These are phyloP conservation scores for Zymoseptoria passerinii DNA, from an alignment of 2,329 filamentous ascomycete genomes.

Conservation along the genomic window DNA sequence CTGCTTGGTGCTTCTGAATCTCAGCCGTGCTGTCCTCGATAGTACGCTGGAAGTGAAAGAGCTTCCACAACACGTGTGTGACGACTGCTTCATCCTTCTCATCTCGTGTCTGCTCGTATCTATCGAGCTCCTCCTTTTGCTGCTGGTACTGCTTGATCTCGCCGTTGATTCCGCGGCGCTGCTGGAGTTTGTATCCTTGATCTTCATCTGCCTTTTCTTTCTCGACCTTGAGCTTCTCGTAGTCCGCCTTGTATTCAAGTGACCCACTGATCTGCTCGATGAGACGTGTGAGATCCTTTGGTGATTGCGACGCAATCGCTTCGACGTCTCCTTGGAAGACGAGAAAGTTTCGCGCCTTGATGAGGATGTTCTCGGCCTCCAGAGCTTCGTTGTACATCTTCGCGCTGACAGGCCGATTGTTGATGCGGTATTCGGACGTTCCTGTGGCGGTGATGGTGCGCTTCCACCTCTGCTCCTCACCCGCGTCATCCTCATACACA, in stretches of 20 bases:
- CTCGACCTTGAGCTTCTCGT: slow-evolving; percentile 80
- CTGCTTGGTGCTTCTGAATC: slow-evolving; percentile 89
- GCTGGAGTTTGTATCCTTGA: slow-evolving; percentile 77
- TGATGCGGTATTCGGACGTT: slow-evolving; percentile 92
- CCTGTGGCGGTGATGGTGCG: slow-evolving; percentile 83
- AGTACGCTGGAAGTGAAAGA: slow-evolving; percentile 86
- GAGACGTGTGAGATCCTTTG: slow-evolving; percentile 82
- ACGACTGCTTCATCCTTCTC: slow-evolving; percentile 88
- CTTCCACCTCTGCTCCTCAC: slow-evolving; percentile 93
- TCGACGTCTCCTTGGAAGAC: slow-evolving; percentile 98
- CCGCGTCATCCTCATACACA: slow-evolving; percentile 94
- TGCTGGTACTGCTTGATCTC: slow-evolving; percentile 98
- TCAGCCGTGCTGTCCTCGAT: slow-evolving; percentile 87
- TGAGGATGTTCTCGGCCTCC: slow-evolving; percentile 90
- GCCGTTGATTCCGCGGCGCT: slow-evolving; percentile 87
- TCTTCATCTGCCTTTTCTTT: slow-evolving; percentile 82
- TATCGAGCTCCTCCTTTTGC: slow-evolving; percentile 91
- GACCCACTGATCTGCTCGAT: slow-evolving; percentile 98
- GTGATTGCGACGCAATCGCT: slow-evolving; percentile 88
- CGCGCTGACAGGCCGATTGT: slow-evolving; percentile 78
- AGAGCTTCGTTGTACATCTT: slow-evolving; percentile 89
- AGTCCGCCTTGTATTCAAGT: slow-evolving; percentile 87
- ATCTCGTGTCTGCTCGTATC: slow-evolving; percentile 81
- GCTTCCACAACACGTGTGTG: slow-evolving; percentile 90
- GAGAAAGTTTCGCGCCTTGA: slow-evolving; percentile 95